phyloP scores from a whole-genome alignment of 2,329 filamentous ascomycete genomes.

The Pseudogymnoascus sp. region DNA sequence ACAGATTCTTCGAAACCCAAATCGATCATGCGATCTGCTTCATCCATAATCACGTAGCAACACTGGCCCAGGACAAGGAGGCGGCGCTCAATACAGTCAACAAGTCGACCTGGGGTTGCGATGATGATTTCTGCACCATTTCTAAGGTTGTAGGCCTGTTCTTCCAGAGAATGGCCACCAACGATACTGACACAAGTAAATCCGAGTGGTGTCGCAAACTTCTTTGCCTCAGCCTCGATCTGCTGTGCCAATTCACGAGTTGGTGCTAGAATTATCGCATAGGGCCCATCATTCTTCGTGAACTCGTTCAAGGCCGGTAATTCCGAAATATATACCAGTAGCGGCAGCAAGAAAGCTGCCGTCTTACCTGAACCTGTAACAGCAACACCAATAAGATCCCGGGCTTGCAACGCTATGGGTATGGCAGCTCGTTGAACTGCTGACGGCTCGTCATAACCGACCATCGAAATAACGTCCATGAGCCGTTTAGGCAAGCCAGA shows the following conservation, averaged over 20 bases:
- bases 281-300: constrained; percentile 90
- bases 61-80: constrained; percentile 91
- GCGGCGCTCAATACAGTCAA: constrained; percentile 92
- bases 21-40: constrained; percentile 98
- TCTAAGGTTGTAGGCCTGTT: constrained; percentile 81
- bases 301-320: constrained; percentile 74
- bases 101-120: constrained; percentile 92
- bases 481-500: constrained; percentile 69
- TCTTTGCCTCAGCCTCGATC: constrained; percentile 87
- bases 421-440: constrained; percentile 92
- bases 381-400: constrained; percentile 96
- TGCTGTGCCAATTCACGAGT: constrained; percentile 97
- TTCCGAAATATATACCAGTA: constrained; percentile 90
- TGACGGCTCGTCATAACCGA: constrained; percentile 86
- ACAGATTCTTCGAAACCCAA: constrained; percentile 96
- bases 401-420: constrained; percentile 82
- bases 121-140: constrained; percentile 97
- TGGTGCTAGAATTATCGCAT: constrained; percentile 92
- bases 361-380: constrained; percentile 99
- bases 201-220: constrained; percentile 82
- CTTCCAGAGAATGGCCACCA: constrained; percentile 92
- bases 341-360: constrained; percentile 82
- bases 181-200: constrained; percentile 96
- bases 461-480: constrained; percentile 70
- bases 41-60: constrained; percentile 98